phyloP scores from a whole-genome alignment of 352 stramenopile genomes.

The Phytophthora cryptogea region DNA sequence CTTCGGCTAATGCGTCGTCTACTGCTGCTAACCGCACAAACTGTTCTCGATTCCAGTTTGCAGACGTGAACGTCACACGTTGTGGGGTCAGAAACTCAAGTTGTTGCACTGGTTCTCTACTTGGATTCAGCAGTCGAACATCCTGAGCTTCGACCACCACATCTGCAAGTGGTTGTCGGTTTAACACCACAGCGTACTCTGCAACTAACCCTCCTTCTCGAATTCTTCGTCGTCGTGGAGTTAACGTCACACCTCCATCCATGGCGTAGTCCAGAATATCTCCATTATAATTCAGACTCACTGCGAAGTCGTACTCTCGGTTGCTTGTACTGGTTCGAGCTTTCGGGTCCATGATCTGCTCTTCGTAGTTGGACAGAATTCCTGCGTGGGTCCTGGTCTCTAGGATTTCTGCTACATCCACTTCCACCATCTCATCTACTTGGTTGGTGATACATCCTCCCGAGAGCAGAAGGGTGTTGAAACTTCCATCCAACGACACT shows the following conservation, averaged over 20 bases:
- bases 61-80: conserved; percentile 46
- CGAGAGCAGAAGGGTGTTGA: conserved; percentile 60
- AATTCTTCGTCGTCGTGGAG: conserved; percentile 50
- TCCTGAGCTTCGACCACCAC: conserved; percentile 52
- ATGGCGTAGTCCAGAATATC: conserved; percentile 75
- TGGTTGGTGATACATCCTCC: conserved; percentile 51
- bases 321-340: conserved; percentile 23
- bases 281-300: conserved; percentile 52
- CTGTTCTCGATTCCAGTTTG: conserved; percentile 77
- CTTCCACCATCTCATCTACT: conserved; percentile 45
- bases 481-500: conserved; percentile 45
- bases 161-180: conserved; percentile 56
- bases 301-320: conserved; percentile 57
- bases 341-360: conserved; percentile 55
- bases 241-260: conserved; percentile 67
- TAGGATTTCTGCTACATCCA: conserved; percentile 42
- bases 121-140: conserved; percentile 40
- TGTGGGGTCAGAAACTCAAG: conserved; percentile 40
- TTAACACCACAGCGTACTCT: conserved; percentile 72
- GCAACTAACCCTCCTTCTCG: conserved; percentile 51
- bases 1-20: conserved; percentile 62
- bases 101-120: conserved; percentile 41
- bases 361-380: conserved; percentile 39
- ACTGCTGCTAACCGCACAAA: conserved; percentile 56
- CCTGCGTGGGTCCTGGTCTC: conserved; percentile 41